A percentile compares a stretch with the other conserved stretches of the same genome.
phyloP scores from a whole-genome alignment of 306 rosid genomes.

The Quercus glauca region DNA sequence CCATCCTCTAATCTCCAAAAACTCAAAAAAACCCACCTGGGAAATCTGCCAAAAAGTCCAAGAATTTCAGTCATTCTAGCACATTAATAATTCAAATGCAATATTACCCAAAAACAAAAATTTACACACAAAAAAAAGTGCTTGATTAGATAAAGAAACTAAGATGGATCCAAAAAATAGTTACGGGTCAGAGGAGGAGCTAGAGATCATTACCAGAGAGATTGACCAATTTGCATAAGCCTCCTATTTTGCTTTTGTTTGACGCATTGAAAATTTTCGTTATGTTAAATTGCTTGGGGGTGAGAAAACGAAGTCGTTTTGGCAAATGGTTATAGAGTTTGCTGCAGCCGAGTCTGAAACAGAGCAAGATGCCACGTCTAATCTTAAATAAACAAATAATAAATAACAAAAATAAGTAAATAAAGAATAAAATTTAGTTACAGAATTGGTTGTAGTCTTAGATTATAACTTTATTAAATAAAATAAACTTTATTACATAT shows the following conservation, averaged over 20 bases:
- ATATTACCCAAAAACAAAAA: not conserved
- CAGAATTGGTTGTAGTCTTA: too few relatives aligned
- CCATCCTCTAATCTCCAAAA: slow-evolving; percentile 61
- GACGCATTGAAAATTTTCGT: not conserved
- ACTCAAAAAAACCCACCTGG: slow-evolving; percentile 26
- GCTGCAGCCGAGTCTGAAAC: too few relatives aligned
- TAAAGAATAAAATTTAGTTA: too few relatives aligned
- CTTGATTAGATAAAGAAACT: not conserved
- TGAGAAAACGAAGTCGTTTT: too few relatives aligned
- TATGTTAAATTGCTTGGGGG: too few relatives aligned
- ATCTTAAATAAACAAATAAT: too few relatives aligned
- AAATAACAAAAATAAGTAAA: too few relatives aligned
- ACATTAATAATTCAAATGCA: not conserved
- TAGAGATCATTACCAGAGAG: slow-evolving; percentile 5
- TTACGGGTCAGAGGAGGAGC: not conserved
- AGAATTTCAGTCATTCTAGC: not conserved
- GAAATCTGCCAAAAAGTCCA: slow-evolving; percentile 11
- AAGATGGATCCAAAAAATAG: not conserved
- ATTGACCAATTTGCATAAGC: slow-evolving; percentile 2
- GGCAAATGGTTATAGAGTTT: too few relatives aligned
- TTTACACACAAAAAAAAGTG: not conserved
- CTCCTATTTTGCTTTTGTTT: too few relatives aligned
- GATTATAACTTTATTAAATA: too few relatives aligned
- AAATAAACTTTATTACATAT: too few relatives aligned
- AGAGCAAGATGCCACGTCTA: too few relatives aligned